A percentile compares a stretch with the other conserved stretches of the same genome.
These are phyloP conservation scores for Eimeria maxima DNA, from an alignment of 169 alveolate species.

Conservation along the genomic window DNA sequence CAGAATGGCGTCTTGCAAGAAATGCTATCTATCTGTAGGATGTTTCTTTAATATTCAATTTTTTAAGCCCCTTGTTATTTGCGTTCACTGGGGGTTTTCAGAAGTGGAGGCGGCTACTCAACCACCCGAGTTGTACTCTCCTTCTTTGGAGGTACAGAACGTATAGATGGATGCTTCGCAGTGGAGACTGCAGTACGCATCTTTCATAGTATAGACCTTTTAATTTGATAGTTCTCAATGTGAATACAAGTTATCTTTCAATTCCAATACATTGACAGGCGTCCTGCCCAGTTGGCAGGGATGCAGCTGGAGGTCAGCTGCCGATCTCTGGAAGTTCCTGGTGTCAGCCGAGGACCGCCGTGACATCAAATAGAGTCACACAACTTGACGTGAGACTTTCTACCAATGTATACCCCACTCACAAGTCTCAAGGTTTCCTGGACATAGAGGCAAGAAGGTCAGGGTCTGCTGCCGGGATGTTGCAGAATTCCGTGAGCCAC, in stretches of 20 bases:
- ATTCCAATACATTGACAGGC: background rate
- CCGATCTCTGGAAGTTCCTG: background rate
- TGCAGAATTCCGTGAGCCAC: too few species aligned
- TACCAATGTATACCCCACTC: background rate
- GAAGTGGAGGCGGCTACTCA: background rate
- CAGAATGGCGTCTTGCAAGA: background rate
- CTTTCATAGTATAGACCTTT: background rate
- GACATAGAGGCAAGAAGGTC: background rate
- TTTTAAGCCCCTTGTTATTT: too few species aligned
- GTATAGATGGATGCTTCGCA: too few species aligned
- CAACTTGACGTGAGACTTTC: background rate
- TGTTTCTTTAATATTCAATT: background rate
- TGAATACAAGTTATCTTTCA: background rate
- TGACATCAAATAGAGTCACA: background rate
- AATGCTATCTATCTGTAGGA: too few species aligned
- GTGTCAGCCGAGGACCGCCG: background rate
- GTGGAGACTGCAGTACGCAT: background rate
- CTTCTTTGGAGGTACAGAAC: background rate
- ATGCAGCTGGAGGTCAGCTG: background rate
- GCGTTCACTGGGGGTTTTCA: background rate
- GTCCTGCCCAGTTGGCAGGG: background rate
- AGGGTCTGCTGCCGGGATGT: background rate
- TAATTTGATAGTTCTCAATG: background rate
- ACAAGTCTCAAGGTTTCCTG: background rate
- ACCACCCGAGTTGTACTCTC: background rate